Percentiles rank a stretch among this genome's conserved stretches.
These are phyloP conservation scores for Solanum sparsipilum DNA, from an alignment of 257 asterid species.

Conservation along the genomic window DNA sequence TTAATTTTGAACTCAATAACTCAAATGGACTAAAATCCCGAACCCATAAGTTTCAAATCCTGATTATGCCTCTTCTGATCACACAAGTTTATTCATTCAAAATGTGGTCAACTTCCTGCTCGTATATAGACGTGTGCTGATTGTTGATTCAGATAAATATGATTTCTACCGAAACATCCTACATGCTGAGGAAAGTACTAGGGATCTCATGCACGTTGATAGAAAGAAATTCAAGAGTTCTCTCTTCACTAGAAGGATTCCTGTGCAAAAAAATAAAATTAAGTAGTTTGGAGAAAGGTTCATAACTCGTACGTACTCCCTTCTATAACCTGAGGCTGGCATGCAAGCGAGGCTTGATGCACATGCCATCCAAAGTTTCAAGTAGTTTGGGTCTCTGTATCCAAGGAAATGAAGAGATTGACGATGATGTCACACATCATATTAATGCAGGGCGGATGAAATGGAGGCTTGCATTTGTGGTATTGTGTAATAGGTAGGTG, in stretches of 20 bases:
- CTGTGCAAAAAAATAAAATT: not conserved
- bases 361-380: not conserved
- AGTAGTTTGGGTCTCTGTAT: not conserved
- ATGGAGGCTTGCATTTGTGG: not conserved
- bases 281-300: not conserved
- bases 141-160: not conserved
- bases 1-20: not conserved
- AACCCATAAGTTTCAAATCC: not conserved
- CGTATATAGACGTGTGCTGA: not conserved
- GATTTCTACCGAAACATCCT: not conserved
- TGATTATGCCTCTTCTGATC: not conserved
- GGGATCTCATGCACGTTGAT: not conserved
- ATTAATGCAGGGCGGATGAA: not conserved
- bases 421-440: not conserved
- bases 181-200: not conserved
- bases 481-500: not conserved
- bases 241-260: not conserved
- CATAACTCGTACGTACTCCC: not conserved
- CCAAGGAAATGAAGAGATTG: not conserved
- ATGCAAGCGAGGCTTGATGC: not conserved
- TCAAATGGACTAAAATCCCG: not conserved
- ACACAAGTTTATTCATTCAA: not conserved
- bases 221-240: not conserved
- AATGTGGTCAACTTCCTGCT: not conserved
- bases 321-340: not conserved